Evolutionary conservation across 169 alveolate species (phyloP).

Genomic region (Plasmodium cynomolgi): DNA sequence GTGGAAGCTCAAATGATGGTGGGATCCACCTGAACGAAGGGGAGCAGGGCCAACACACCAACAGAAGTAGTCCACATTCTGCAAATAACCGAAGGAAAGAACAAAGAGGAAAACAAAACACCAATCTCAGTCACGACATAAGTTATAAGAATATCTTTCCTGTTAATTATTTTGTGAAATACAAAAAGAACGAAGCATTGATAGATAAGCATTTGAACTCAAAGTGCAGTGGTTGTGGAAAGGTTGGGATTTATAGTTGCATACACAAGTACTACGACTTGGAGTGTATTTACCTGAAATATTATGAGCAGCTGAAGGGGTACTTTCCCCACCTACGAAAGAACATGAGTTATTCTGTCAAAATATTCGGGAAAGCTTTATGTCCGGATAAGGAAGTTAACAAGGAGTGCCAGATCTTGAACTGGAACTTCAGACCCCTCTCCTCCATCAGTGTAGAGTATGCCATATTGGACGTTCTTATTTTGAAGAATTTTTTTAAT

Average conservation of each 20-base stretch:
- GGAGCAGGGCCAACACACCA: background rate
- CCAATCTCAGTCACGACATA: constrained; percentile 20
- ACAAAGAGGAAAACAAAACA: background rate
- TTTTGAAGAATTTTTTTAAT: constrained; percentile 39
- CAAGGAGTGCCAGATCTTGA: constrained; percentile 50
- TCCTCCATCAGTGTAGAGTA: constrained; percentile 57
- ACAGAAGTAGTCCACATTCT: background rate
- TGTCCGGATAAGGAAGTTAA: constrained; percentile 60
- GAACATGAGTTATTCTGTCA: constrained; percentile 33
- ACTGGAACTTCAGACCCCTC: constrained; percentile 68
- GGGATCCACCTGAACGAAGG: background rate
- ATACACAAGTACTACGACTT: constrained; percentile 68
- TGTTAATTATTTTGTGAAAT: constrained; percentile 50
- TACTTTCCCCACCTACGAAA: constrained; percentile 41
- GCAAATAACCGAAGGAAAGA: background rate
- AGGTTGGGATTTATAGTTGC: constrained; percentile 63
- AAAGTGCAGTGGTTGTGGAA: constrained; percentile 27
- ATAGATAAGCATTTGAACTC: constrained; percentile 34
- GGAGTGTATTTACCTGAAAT: constrained; percentile 41
- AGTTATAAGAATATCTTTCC: constrained; percentile 58
- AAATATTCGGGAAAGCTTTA: constrained; percentile 54
- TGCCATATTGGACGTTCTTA: constrained; percentile 64
- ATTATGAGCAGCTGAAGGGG: constrained; percentile 44
- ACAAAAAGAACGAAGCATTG: constrained; percentile 23
- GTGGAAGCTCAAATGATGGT: background rate